Base-by-base conservation (phyloP, 129 eudicot species). In the Rutidosis leptorrhynchoides region DNA sequence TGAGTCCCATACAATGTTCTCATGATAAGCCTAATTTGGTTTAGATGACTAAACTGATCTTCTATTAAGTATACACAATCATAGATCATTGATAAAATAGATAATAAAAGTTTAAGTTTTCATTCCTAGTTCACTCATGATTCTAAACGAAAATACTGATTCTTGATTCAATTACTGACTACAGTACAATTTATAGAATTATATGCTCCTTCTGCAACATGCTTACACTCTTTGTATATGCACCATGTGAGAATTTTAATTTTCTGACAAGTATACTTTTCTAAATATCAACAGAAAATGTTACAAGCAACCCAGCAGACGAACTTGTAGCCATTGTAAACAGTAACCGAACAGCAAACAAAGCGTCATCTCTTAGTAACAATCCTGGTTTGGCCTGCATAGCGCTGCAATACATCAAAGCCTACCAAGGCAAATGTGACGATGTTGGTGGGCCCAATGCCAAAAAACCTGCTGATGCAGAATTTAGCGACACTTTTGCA, bases 331-430 rank as follows among this genome's bases (percentile, higher is more conserved):
- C 87, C 6, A 65, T 71, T 59, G 52, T 88, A n/a, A 93, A 88
- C 78, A 78, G 79, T 10, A 93, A 93, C 67, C 55, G 96, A 74
- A 93, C 95, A 10, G 81, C 96, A 21, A 76, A 75, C 43, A 84
- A 86, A 54, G 46, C 65, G 27, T 66, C 87, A 22, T 57, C 45
- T 55, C 84, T 93, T 27, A 58, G 66, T 67, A 80, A 76, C 81
- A 93, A 79, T 49, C 91, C 84, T 0, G 98, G 98, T 46, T 63
- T 93, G 27, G 98, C 84, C 28, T 93, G 98, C 82, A 78, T 93
- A 30, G 96, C 98, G 55, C 83, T 93, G 25, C 96, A 88, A 64
- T 93, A 88, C 87, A 88, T 93, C 32, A 93, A 93, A 79, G 98
- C 96, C 26, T 93, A 88, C 74, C 75, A 75, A 74, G 98, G 98